Evolutionary conservation across 2,329 filamentous ascomycete genomes (phyloP).

Genomic region (Gremmenia infestans): DNA sequence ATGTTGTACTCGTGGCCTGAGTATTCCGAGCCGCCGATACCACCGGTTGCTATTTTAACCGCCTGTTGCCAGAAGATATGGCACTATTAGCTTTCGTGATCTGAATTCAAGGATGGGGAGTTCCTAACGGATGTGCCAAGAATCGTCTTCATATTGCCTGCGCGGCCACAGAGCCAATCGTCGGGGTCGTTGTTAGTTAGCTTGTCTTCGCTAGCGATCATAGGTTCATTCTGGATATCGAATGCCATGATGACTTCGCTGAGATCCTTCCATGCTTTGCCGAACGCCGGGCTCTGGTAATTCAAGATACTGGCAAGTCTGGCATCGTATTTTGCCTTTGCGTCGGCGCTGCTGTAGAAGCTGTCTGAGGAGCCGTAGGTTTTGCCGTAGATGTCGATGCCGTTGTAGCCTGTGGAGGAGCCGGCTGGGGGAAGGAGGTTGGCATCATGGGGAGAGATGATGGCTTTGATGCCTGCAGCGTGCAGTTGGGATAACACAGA

Average conservation of each 20-base stretch:
- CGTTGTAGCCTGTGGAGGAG: not conserved
- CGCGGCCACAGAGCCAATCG: slow-evolving; percentile 10
- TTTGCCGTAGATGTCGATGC: slow-evolving; percentile 5
- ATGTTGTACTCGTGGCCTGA: slow-evolving; percentile 8
- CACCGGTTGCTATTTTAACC: slow-evolving; percentile 10
- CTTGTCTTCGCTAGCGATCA: not conserved
- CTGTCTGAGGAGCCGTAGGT: slow-evolving; percentile 1
- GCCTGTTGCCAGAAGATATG: not conserved
- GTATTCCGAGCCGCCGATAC: slow-evolving; percentile 10
- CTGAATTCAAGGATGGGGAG: not conserved
- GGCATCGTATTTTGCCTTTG: not conserved
- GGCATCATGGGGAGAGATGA: slow-evolving; percentile 9
- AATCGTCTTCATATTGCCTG: slow-evolving; percentile 1
- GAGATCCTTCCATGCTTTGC: slow-evolving; percentile 1
- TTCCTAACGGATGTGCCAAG: slow-evolving; percentile 5
- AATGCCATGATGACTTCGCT: slow-evolving; percentile 12
- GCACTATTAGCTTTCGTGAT: not conserved
- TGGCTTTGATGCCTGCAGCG: slow-evolving; percentile 5
- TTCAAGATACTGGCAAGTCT: slow-evolving; percentile 5
- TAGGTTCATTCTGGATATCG: slow-evolving; percentile 13
- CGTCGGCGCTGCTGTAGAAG: slow-evolving; percentile 2
- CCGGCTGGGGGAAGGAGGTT: slow-evolving; percentile 1
- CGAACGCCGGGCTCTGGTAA: not conserved
- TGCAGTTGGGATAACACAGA: not conserved
- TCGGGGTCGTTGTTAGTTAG: slow-evolving; percentile 6